Percentiles rank a stretch among this genome's conserved stretches.
Evolutionary conservation across 768 basidiomycete genomes (phyloP).

Genomic region (Tulasnella sp.): DNA sequence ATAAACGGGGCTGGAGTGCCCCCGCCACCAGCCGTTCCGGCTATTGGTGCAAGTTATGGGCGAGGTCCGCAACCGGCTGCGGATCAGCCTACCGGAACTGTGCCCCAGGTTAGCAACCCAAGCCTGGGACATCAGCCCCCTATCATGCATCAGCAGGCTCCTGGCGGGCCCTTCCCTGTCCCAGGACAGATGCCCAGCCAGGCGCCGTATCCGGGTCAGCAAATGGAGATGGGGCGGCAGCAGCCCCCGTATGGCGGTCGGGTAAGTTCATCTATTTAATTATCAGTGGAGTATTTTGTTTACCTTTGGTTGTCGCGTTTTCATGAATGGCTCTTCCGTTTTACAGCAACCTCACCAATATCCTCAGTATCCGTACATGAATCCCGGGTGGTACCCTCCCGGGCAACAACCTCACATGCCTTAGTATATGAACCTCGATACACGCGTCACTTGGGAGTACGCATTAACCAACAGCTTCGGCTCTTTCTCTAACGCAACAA

Average conservation of each 20-base stretch:
- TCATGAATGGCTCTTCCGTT: background rate
- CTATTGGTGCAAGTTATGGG: background rate
- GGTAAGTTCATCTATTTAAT: background rate
- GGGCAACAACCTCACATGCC: constrained; percentile 54
- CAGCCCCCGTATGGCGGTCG: background rate
- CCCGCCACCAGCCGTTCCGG: background rate
- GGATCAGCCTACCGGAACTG: background rate
- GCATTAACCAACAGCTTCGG: no score
- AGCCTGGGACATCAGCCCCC: constrained; percentile 8
- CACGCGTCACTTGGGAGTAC: no score
- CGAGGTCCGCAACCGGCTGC: background rate
- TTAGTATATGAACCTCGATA: constrained; percentile 43
- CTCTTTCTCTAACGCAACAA: no score
- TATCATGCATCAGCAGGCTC: background rate
- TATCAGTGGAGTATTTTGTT: no score
- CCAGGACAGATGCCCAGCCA: background rate
- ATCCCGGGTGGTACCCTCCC: constrained; percentile 54
- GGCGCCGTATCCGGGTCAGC: background rate
- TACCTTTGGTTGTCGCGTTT: no score
- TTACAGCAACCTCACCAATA: background rate
- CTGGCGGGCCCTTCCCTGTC: constrained; percentile 31
- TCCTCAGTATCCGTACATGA: constrained; percentile 30
- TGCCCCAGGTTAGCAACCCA: background rate
- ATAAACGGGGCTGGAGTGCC: background rate
- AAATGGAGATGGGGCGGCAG: background rate